Base-by-base conservation (phyloP, 2,329 filamentous ascomycete species). In the Fusarium nygamai region DNA sequence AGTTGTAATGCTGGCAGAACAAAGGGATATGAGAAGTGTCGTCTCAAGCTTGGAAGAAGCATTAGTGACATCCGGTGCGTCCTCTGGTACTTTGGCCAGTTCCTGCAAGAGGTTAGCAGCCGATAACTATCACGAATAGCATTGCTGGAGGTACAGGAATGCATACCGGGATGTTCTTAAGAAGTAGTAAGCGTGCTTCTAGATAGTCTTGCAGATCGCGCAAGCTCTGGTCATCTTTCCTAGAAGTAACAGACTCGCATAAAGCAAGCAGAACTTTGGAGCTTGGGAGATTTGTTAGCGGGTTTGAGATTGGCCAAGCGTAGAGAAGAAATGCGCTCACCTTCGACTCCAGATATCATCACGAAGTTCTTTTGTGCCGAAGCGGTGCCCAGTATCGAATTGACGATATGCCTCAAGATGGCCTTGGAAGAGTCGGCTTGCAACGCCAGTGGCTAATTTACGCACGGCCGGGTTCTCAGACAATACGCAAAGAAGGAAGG, bases 1-100 rank as follows among this genome's bases (percentile, higher is more conserved):
- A 13, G 87, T 89, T 53, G 92, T 89, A 41, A 93, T 88, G 67
- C 92, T 89, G 12, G 90, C 86, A 22, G 91, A 92, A 77, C 91
- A 93, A 13, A 93, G 84, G 3, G 89, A 88, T 16, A 92, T 87
- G 10, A 93, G 82, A 46, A 93, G 86, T 3, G 90, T 84, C 1
- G 90, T 91, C 81, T 93, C 91, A 9, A 91, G 83, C 74, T 87
- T 90, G 12, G 85, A 87, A 9, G 85, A 86, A 20, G 88, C 86
- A 22, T 84, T 83, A 31, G 84, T 84, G 38, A 90, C 85, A 73
- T 92, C 88, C 3, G 86, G 81, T 27, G 90, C 83, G 48, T 91
- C 89, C 48, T 86, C 86, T 4, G 87, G 82, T 14, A 90, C 79
- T 50, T 88, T 85, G 19, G 85, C 85, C 41, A 92, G 79, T 68